phyloP scores from a whole-genome alignment of 495 filamentous ascomycete genomes.

The Talaromyces ruber region DNA sequence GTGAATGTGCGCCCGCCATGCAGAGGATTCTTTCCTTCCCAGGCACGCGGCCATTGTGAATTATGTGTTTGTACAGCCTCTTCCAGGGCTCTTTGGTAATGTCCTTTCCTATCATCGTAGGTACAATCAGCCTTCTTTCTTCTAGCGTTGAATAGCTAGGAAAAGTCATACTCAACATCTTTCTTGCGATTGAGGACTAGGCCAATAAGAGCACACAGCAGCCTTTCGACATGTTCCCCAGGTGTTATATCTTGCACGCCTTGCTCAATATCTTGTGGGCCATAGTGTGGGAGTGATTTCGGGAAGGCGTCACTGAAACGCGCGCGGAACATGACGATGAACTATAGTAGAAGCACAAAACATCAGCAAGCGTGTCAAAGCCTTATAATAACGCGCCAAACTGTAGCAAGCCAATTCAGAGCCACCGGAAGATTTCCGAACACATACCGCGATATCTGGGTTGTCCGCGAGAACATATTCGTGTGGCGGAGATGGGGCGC shows the following conservation, averaged over 20 bases:
- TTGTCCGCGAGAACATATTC: constrained; percentile 85
- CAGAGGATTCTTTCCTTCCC: constrained; percentile 80
- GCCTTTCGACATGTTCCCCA: constrained; percentile 73
- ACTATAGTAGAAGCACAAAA: constrained; percentile 47
- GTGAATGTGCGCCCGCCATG: constrained; percentile 69
- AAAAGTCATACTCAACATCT: constrained; percentile 76
- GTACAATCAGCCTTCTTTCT: background rate
- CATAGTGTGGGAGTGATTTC: constrained; percentile 76
- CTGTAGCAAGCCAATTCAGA: constrained; percentile 30
- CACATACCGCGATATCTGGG: constrained; percentile 76
- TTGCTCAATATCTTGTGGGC: constrained; percentile 88
- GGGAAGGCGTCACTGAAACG: constrained; percentile 86
- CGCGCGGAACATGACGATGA: constrained; percentile 95
- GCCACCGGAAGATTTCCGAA: constrained; percentile 16
- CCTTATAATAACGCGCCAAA: constrained; percentile 22
- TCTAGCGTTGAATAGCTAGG: background rate
- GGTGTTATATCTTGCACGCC: constrained; percentile 71
- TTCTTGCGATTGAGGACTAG: constrained; percentile 94
- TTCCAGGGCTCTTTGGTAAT: constrained; percentile 87
- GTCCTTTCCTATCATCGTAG: constrained; percentile 50
- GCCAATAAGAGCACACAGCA: constrained; percentile 81
- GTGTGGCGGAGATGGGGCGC: constrained; percentile 77
- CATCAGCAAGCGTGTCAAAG: constrained; percentile 28
- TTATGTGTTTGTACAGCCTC: constrained; percentile 83
- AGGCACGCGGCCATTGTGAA: constrained; percentile 80